Evolutionary conservation across 2,329 filamentous ascomycete species (phyloP), one percentile per base, ranked within the genome.

Genomic region (Aspergillus fumigatiaffinis): DNA sequence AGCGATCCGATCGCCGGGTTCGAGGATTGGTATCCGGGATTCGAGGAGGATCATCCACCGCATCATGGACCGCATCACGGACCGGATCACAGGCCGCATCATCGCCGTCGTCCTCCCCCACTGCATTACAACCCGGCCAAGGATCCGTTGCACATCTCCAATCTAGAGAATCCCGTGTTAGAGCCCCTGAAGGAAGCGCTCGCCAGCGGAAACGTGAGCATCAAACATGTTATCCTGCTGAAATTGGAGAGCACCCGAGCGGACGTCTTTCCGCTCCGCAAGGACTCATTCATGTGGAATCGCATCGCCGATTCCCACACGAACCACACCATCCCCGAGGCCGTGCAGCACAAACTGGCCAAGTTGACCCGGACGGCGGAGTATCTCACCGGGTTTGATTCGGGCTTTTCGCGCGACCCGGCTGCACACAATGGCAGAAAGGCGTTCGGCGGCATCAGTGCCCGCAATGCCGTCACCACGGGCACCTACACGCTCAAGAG

Each of bases 401-500:
- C 55, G 1, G 69, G 68, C 2, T 70, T 68, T 49, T 55, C 64
- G n/a, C 62, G 66, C 41, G 61, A 64, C 28, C 59, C 64, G n/a
- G 52, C 52, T 7, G 56, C 59, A 2, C 56, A 60, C 53, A 51
- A 58, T 23, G 57, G 57, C 9, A 60, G 58, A 5, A 66, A 63
- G 32, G 56, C 65, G 0, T 75, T 71, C 51, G 77, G 78, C 28
- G 78, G 78, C 9, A 67, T 80, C 52, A 77, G 68, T 50, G 77
- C 73, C 14, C 76, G 74, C 21, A 68, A 72, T 29, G 77, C 73
- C 2, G 73, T 74, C 49, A 79, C 78, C 0, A 69, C 76, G 0
- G 69, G 71, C 3, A 79, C 78, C 0, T 79, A 79, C 38, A 80
- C 78, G 0, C 66, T 79, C 28, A 80, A 80, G 63, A 78, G 76